These are phyloP conservation scores for Picea abies DNA, from an alignment of 83 land plant genomes.

Conservation along the genomic window DNA sequence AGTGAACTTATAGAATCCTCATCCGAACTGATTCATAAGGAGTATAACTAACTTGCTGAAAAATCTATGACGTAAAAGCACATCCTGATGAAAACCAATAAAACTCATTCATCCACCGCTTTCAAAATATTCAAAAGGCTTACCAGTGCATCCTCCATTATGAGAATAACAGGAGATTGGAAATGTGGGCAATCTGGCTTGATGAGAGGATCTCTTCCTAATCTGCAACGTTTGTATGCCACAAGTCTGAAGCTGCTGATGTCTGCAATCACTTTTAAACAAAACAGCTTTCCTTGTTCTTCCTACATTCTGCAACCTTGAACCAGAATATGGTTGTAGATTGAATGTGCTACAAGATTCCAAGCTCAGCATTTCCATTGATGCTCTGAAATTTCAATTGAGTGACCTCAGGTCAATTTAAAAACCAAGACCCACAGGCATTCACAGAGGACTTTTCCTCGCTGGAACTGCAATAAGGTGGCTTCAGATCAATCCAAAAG, in stretches of 20 bases:
- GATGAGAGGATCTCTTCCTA: not conserved
- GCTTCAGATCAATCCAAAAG: not conserved
- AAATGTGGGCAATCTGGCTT: conserved; percentile 5
- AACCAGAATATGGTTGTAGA: not conserved
- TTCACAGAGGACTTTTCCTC: not conserved
- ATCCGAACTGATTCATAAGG: not conserved
- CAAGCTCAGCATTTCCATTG: not conserved
- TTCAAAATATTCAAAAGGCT: not conserved
- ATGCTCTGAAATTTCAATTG: not conserved
- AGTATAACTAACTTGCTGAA: not conserved
- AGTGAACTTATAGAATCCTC: not conserved
- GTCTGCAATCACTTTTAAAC: not conserved
- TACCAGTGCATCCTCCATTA: conserved; percentile 13
- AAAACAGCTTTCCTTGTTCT: not conserved
- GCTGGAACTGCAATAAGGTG: not conserved
- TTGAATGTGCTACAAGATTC: conserved; percentile 2
- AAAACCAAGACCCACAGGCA: not conserved
- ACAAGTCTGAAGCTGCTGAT: not conserved
- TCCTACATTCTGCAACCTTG: not conserved
- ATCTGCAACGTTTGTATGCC: not conserved
- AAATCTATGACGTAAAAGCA: not conserved
- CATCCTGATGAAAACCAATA: not conserved
- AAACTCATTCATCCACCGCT: not conserved
- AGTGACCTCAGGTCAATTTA: not conserved
- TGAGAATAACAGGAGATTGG: conserved; percentile 3